Evolutionary conservation across 2,329 filamentous ascomycete genomes (phyloP), one percentile per base, ranked within the genome.

Genomic region (Talaromyces verruculosus): DNA sequence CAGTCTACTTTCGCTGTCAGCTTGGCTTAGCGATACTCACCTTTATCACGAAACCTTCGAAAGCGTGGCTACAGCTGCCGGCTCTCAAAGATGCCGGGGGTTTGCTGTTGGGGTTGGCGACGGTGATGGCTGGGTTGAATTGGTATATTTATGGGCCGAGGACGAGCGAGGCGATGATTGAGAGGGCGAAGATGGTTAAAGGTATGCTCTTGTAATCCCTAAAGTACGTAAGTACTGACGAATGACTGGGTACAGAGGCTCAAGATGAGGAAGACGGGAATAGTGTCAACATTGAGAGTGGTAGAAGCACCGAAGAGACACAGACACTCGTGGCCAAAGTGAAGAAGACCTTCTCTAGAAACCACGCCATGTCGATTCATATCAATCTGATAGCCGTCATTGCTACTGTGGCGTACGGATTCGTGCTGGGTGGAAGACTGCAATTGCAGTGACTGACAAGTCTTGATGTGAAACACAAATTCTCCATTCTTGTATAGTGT

Each of bases 321-420:
- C 13, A 30, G 43, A 22, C 25, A 22, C 35, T 22, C 13, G 2
- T 69, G 1, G 43, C 70, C 25, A 64, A 64, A 28, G 71, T 68
- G 1, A 79, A 79, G 61, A 72, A 73, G 8, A 69, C 62, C 0
- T 81, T 81, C 64, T 73, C 74, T 1, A 67, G 69, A 11, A 74
- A 74, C 25, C 78, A 82, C 70, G 79, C 78, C 8, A 79, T 80
- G 76, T 76, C 73, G 11, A 81, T 81, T 35, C 79, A 81, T 73
- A 37, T 81, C 25, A 81, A 82, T 67, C 69, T 79, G 2, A 71
- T 81, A 22, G 72, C 77, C 0, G 71, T 81, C 28, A 53, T 73
- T 22, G 73, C 73, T 5, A 75, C 74, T 0, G 59, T 76, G 1
- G 68, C 60, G 22, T 77, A 77, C 66, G 74, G 70, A 0, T 72